Base-by-base conservation (phyloP, 257 asterid species). In the Jacaranda copaia region DNA sequence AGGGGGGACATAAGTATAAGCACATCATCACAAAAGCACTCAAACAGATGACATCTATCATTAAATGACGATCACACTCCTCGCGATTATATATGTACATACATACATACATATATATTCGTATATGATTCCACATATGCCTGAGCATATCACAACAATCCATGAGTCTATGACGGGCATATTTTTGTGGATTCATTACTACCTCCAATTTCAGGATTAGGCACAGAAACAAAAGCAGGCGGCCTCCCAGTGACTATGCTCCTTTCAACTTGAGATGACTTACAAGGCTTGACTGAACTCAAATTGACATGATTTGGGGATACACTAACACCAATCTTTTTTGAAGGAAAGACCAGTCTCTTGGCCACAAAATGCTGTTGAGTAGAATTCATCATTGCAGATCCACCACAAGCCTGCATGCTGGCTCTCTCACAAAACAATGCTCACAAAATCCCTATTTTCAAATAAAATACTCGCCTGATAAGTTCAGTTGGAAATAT, bases 171-270 rank as follows among this genome's bases (percentile, higher is more conserved):
- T 35, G 53, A 39, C n/a, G 49, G 5, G 32, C 66, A 48, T 40
- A 5, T 45, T 39, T 13, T 14, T 3, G 35, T 39, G 9, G 39
- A 53, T 58, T 80, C 16, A 14, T 20, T 55, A 61, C 18, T 78
- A 87, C 94, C 93, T 86, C 77, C 82, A 9, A 73, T 85, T 75
- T 89, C 92, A 43, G 87, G 88, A 10, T 77, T 65, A 8, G 89
- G 83, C 62, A 86, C 92, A 68, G 94, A 80, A 16, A 80, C 85
- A 7, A 96, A 87, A 72, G 93, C 74, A 5, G 89, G 85, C 42
- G 88, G 87, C 83, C 81, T 90, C 81, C 91, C 95, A 3, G 96
- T 82, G 79, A 82, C 90, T 76, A 91, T 73, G 83, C 87, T 86
- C 74, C 89, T 93, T 75, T 91, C 91, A 68, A 91, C 74, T 48